Evolutionary conservation across 306 rosid species (phyloP), one percentile per base, ranked within the genome.

Genomic region (Quercus variabilis): DNA sequence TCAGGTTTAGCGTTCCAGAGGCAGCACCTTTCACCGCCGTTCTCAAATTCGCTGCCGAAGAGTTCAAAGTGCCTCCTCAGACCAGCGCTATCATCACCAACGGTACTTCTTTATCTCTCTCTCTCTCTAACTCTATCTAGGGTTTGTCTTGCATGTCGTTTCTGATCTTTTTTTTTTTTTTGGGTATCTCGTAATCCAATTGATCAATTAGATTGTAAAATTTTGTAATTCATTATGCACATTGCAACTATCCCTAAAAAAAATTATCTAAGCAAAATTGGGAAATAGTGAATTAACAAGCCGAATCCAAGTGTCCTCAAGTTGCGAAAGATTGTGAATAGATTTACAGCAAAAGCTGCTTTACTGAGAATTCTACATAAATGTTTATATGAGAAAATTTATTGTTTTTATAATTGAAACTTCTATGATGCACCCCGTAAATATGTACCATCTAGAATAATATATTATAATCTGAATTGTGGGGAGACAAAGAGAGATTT

Each of bases 21-120:
- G 99, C 97, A 67, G 98, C 98, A 10, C 99, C 98, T 73, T 96
- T 96, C 82, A 96, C 99, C 3, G 99, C 98, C 59, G 99, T 95
- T 74, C 94, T 95, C 82, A 93, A 93, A 91, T 95, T 88, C 77
- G 97, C 98, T 0, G 98, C 98, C 6, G 99, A 95, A 78, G 97
- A 95, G 86, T 95, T 95, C 92, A 95, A 95, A 82, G 99, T 93
- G 77, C 99, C 99, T 71, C 98, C 99, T 13, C 98, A 95, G 68
- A 93, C 99, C 84, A 93, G 99, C 81, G 99, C 98, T 51, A 93
- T 95, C 23, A 95, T 95, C 93, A 93, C 99, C 88, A 91, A 95
- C 74, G 99, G 98, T 93, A 83, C 41, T 55, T 73, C 2, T 3
- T 20, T n/a, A 21, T 46, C 65, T 63, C 21, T 18, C 65, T 63